A percentile compares a stretch with the other conserved stretches of the same genome.
Conservation (phyloP, 768 basidiomycete species). For the Suillus placidus region DNA sequence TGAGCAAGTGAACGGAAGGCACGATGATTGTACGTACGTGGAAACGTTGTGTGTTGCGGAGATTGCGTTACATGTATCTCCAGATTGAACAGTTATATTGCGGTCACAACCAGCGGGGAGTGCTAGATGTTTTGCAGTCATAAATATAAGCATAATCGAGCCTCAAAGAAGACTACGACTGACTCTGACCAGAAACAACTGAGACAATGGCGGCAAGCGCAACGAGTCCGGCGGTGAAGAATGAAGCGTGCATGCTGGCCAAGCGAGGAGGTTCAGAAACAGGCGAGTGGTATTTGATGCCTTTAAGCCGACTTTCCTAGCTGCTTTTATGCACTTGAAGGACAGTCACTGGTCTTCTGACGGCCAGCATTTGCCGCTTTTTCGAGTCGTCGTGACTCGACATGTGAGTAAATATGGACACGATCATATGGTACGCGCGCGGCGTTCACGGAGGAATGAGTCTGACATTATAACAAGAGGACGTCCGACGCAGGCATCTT, state of each 20-base stretch:
- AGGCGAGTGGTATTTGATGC: not conserved
- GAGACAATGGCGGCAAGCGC: constrained; percentile 8
- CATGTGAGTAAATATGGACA: not conserved
- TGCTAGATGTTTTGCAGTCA: not conserved
- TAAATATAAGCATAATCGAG: constrained; percentile 1
- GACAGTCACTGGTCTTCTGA: not conserved
- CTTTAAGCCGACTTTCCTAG: not conserved
- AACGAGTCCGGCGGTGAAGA: constrained; percentile 19
- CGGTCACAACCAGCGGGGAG: constrained; percentile 46
- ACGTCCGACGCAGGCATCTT: not conserved
- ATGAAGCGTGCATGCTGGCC: constrained; percentile 23
- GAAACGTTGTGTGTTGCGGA: constrained; percentile 50
- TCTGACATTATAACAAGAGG: not conserved
- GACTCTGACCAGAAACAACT: constrained; percentile 18
- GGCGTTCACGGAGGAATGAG: not conserved
- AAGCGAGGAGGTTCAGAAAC: not conserved
- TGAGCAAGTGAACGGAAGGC: not conserved
- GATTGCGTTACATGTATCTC: constrained; percentile 61
- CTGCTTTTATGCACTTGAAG: constrained; percentile 24
- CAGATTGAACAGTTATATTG: constrained; percentile 50
- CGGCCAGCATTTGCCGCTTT: not conserved
- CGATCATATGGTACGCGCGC: not conserved
- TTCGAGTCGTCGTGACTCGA: not conserved
- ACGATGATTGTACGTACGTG: constrained; percentile 38
- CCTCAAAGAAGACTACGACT: constrained; percentile 9